Conservation (phyloP, 306 rosid genomes). For the Sechiopsis laciniata region DNA sequence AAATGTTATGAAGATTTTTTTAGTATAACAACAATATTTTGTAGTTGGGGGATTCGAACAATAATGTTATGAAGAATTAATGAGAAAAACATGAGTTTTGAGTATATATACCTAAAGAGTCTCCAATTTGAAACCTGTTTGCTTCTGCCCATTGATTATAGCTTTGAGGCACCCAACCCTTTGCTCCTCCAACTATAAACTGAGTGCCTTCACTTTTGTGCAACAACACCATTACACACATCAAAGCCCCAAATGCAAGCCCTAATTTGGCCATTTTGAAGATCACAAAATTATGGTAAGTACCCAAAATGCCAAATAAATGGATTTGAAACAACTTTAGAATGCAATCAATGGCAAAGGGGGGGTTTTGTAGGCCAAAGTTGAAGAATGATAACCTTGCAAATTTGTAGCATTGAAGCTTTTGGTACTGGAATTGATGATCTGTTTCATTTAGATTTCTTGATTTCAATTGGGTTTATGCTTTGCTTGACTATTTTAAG, state of each 20-base stretch:
- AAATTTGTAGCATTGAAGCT: constrained; percentile 53
- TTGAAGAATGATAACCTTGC: constrained; percentile 37
- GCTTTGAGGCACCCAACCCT: constrained; percentile 54
- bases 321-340: neutral
- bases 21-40: too few species aligned
- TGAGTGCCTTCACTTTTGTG: constrained; percentile 45
- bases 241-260: constrained; percentile 29
- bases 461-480: constrained; percentile 55
- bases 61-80: too few species aligned
- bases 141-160: constrained; percentile 76
- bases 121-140: constrained; percentile 68
- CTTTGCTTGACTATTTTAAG: constrained; percentile 56
- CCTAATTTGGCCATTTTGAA: constrained; percentile 42
- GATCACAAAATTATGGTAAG: neutral
- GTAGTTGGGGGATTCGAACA: too few species aligned
- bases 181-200: constrained; percentile 56
- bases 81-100: too few species aligned
- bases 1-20: too few species aligned
- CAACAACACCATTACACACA: constrained; percentile 42
- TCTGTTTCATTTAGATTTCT: constrained; percentile 39
- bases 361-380: constrained; percentile 63
- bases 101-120: constrained; percentile 45
- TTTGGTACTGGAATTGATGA: constrained; percentile 52
- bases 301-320: neutral
- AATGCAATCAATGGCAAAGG: constrained; percentile 17